Evolutionary conservation across 192 early-diverging fungal species (phyloP).

Genomic region (Mortierella hygrophila): DNA sequence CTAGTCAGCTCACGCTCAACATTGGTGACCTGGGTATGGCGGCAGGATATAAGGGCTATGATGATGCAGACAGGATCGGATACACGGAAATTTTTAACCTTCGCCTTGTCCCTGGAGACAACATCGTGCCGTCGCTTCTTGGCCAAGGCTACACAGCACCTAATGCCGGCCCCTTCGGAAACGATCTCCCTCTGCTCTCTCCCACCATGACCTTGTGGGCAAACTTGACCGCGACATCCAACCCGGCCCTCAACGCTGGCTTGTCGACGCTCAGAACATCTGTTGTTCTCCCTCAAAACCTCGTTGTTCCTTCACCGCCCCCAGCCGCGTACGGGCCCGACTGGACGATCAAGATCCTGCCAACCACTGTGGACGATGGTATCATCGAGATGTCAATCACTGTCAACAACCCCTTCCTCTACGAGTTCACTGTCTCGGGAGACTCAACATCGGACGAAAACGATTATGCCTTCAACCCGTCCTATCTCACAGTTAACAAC

Average conservation of each 20-base stretch:
- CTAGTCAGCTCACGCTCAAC: conserved; percentile 40
- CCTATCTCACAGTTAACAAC: not conserved
- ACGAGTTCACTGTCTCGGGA: not conserved
- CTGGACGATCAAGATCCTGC: conserved; percentile 10
- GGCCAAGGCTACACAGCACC: not conserved
- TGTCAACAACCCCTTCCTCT: conserved; percentile 4
- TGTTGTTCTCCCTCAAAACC: not conserved
- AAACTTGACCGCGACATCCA: not conserved
- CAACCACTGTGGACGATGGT: conserved; percentile 3
- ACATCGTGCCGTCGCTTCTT: not conserved
- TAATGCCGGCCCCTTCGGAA: no score
- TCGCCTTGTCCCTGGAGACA: conserved; percentile 8
- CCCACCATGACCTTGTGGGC: not conserved
- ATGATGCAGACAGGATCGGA: not conserved
- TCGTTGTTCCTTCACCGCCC: not conserved
- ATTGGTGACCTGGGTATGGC: conserved; percentile 17
- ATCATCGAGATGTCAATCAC: not conserved
- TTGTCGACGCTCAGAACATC: not conserved
- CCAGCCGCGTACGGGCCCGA: not conserved
- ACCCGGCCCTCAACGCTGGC: conserved; percentile 16
- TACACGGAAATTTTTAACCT: not conserved
- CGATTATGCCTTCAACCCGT: not conserved
- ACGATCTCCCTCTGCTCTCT: no score
- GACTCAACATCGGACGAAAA: not conserved
- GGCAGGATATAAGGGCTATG: not conserved